Evolutionary conservation across 805 yeast genomes (phyloP), one percentile per base, ranked within the genome.

Genomic region (Kuraishia piskuri): DNA sequence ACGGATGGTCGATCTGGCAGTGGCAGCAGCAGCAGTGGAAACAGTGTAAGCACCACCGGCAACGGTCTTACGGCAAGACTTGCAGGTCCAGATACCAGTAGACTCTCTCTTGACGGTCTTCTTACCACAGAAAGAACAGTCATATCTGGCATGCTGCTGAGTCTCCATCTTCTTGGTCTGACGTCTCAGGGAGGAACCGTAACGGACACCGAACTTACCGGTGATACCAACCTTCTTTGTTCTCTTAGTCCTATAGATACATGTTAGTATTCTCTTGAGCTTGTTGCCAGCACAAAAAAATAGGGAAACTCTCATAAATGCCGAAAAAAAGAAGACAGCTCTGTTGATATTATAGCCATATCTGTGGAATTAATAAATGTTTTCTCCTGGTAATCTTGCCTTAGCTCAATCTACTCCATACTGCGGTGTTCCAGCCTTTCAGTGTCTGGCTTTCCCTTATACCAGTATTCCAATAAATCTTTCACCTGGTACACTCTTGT

Each of bases 1-100:
- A 86, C 99, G 92, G 83, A 94, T 94, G 78, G 99, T 92, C 63
- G 99, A 94, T 87, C 99, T 91, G 78, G 91, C 97, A 69, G 99
- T 94, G 78, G 97, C 96, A 74, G 99, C 99, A 76, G 99, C 97
- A 72, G 99, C 94, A 69, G 99, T 94, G 73, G 96, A 86, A 66
- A 94, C 91, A 71, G 97, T 84, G 91, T 94, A 94, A 79, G 99
- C 99, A 84, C 99, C 99, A 77, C 99, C 99, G 70, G 99, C 99
- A 73, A 94, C 89, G 66, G 96, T 87, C 87, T 90, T 94, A 70
- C 78, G 79, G 82, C 99, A 92, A 65, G 96, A 79, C 78, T 83
- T 80, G 84, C 99, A 94, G 74, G 79, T 76, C 99, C 99, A 94
- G 91, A 94, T 89, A 82, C 99, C 99, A 73, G 95, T 83, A 68